phyloP scores from a whole-genome alignment of 108 stramenopile genomes.

The Skeletonema marinoi region DNA sequence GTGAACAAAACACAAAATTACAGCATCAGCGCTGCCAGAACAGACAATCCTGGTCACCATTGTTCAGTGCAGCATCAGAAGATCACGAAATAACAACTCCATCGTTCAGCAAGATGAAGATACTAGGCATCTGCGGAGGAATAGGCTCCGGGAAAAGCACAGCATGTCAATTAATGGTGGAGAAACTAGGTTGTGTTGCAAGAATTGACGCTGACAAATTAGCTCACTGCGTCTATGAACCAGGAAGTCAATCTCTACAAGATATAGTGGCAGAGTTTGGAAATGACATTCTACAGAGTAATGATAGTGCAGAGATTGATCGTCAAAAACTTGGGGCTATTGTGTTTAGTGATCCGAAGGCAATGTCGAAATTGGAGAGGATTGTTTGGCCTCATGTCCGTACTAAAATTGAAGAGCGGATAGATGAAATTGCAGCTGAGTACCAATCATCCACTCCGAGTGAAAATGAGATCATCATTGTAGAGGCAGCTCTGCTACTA shows the following conservation, averaged over 20 bases:
- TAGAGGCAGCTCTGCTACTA: constrained; percentile 81
- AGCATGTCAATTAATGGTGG: constrained; percentile 70
- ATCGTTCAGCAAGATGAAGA: constrained; percentile 17
- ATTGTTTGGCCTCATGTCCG: constrained; percentile 88
- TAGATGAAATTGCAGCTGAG: constrained; percentile 40
- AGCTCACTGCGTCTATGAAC: constrained; percentile 75
- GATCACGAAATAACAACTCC: not conserved
- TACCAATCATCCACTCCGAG: constrained; percentile 8
- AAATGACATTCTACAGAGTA: constrained; percentile 39
- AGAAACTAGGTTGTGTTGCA: constrained; percentile 53
- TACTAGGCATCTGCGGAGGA: constrained; percentile 80
- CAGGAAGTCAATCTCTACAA: constrained; percentile 57
- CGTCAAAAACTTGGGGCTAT: constrained; percentile 73
- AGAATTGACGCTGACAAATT: constrained; percentile 78
- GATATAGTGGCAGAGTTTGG: constrained; percentile 71
- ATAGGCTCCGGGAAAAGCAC: constrained; percentile 83
- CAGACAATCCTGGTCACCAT: not conserved
- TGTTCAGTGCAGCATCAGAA: not conserved
- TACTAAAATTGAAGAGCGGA: constrained; percentile 46
- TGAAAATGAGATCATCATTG: constrained; percentile 48
- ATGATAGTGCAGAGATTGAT: constrained; percentile 49
- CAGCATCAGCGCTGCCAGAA: not conserved
- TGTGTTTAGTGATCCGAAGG: constrained; percentile 67
- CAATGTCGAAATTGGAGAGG: constrained; percentile 71
- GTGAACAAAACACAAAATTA: not conserved